These are phyloP conservation scores for Babesia bigemina DNA, from an alignment of 169 alveolate species.

Conservation along the genomic window DNA sequence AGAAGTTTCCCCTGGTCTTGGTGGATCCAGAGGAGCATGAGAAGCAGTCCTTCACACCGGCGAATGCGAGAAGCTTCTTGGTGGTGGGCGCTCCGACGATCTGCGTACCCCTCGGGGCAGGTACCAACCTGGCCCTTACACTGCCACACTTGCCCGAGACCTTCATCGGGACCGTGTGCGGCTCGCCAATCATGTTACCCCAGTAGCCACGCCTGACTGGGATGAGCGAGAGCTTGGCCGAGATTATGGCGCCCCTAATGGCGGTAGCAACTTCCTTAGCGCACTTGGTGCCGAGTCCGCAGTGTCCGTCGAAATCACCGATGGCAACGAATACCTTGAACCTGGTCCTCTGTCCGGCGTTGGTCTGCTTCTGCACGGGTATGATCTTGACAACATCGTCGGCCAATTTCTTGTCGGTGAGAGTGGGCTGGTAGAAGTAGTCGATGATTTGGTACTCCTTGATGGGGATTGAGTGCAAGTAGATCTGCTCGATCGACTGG, in stretches of 20 bases:
- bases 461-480: constrained; percentile 98
- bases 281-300: constrained; percentile 97
- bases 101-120: constrained; percentile 99
- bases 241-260: constrained; percentile 98
- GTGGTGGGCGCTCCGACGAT: constrained; percentile 99
- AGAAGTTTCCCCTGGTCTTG: constrained; percentile 97
- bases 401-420: constrained; percentile 88
- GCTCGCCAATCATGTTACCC: constrained; percentile 99
- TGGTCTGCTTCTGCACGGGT: constrained; percentile 99
- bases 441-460: constrained; percentile 98
- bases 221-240: constrained; percentile 97
- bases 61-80: constrained; percentile 95
- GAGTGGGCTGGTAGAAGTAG: constrained; percentile 87
- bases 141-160: constrained; percentile 99
- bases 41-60: constrained; percentile 99
- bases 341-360: constrained; percentile 99
- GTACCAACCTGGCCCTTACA: constrained; percentile 99
- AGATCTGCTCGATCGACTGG: constrained; percentile 96
- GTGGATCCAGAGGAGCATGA: constrained; percentile 97
- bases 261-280: constrained; percentile 99
- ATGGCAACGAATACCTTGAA: constrained; percentile 99
- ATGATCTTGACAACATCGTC: constrained; percentile 99
- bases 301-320: constrained; percentile 97
- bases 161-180: constrained; percentile 99
- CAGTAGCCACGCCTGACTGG: constrained; percentile 99